Evolutionary conservation across 2,329 filamentous ascomycete species (phyloP).

Genomic region (Cryphonectria nitschkei): DNA sequence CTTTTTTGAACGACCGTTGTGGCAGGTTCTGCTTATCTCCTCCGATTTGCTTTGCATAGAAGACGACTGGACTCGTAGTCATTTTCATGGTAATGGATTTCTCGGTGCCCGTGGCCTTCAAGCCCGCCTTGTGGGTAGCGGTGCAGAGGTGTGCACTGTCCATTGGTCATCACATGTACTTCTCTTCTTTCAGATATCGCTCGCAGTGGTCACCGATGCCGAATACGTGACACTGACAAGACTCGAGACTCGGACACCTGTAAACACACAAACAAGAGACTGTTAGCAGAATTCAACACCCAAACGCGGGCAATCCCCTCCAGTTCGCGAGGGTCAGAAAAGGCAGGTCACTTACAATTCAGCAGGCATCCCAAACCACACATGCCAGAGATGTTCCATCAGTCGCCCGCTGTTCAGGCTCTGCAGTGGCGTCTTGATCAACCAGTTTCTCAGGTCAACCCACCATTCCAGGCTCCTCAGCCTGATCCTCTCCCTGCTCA

Average conservation of each 20-base stretch:
- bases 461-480: constrained; percentile 49
- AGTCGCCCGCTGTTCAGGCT: constrained; percentile 51
- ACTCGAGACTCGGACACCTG: constrained; percentile 31
- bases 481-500: constrained; percentile 47
- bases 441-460: constrained; percentile 50
- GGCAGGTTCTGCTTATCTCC: background rate
- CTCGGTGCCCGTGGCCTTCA: background rate
- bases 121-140: background rate
- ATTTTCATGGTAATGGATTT: background rate
- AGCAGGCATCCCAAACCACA: constrained; percentile 38
- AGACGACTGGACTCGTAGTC: background rate
- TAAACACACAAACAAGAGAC: background rate
- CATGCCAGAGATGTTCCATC: constrained; percentile 59
- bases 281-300: background rate
- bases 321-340: no score
- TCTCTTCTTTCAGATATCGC: constrained; percentile 28
- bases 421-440: constrained; percentile 47
- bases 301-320: background rate
- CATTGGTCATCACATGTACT: constrained; percentile 9
- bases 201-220: constrained; percentile 32
- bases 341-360: constrained; percentile 28
- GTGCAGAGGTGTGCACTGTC: no score
- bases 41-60: background rate
- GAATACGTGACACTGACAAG: constrained; percentile 32
- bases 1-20: background rate